These are phyloP conservation scores for Aspergillus puulaauensis DNA, from an alignment of 2,329 filamentous ascomycete genomes.

Conservation along the genomic window DNA sequence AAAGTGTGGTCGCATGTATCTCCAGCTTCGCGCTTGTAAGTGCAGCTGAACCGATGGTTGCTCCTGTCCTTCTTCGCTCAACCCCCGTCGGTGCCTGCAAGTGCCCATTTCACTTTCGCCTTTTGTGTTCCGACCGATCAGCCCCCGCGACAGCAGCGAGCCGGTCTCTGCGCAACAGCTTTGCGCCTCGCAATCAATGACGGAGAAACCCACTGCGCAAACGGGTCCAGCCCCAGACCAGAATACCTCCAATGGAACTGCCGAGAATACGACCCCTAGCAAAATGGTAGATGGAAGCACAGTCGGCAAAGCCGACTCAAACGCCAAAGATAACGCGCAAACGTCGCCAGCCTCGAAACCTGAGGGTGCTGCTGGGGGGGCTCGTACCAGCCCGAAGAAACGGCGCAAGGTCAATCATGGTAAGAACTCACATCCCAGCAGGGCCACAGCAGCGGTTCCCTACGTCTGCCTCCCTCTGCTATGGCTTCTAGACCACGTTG, in stretches of 20 bases:
- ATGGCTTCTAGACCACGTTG: constrained; percentile 18
- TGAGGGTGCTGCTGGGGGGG: constrained; percentile 32
- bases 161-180: constrained; percentile 24
- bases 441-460: constrained; percentile 20
- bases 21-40: constrained; percentile 7
- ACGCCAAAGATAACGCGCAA: constrained; percentile 27
- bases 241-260: constrained; percentile 28
- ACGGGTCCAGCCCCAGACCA: constrained; percentile 26
- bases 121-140: constrained; percentile 20
- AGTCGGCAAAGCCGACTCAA: constrained; percentile 26
- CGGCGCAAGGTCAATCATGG: constrained; percentile 87
- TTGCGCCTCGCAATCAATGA: constrained; percentile 29
- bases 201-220: constrained; percentile 27
- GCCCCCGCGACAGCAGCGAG: constrained; percentile 16
- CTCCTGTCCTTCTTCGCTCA: constrained; percentile 1
- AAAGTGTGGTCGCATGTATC: constrained; percentile 18
- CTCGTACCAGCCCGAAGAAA: constrained; percentile 67
- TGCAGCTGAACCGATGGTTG: constrained; percentile 9
- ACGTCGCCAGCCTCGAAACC: constrained; percentile 31
- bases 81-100: constrained; percentile 27
- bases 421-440: constrained; percentile 49
- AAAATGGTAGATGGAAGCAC: constrained; percentile 20
- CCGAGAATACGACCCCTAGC: constrained; percentile 21
- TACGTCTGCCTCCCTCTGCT: constrained; percentile 16
- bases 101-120: constrained; percentile 21